Evolutionary conservation across 1,284 basidiomycete species (phyloP), one percentile per base, ranked within the genome.

Genomic region (Ganoderma leucocontextum): DNA sequence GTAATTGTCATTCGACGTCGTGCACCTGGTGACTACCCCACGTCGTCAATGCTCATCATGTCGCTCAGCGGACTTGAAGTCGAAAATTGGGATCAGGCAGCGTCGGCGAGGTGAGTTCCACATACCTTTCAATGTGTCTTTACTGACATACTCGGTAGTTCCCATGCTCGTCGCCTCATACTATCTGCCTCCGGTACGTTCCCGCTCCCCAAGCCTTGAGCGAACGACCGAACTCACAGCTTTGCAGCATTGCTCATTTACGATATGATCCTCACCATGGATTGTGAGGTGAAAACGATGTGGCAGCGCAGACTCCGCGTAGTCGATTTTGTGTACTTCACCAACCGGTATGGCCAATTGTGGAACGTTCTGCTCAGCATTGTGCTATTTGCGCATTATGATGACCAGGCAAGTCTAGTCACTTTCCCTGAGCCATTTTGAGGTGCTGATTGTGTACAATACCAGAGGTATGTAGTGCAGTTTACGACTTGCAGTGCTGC

Each of bases 171-270:
- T 2, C 6, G 19, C 9, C 19, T 57, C 29, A 35, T 57, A n/a
- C 55, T 57, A 19, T 57, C 55, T 12, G 33, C 55, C 55, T 57
- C 55, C 33, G 35, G 55, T 57, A 38, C 33, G 55, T 8, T 22
- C 10, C 10, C 10, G 3, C 19, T 9, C 5, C 25, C 33, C 29
- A 3, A 33, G 12, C 17, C 35, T 4, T 22, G 17, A 57, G 17
- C 17, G 8, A 19, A 12, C 9, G 35, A 2, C 17, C 19, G 53
- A 29, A 36, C 15, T 25, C 15, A 36, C 2, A 4, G 0, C 29
- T 8, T 36, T 38, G 19, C 6, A 57, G 55, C 15, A 38, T 19
- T 57, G 17, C 19, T 57, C 19, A 19, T 57, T 19, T 57, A 57
- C 12, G 55, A 57, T 17, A 38, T 38, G 19, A 9, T n/a, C 35